Conservation (phyloP, 345 rosid genomes). For the Populus pruinosa region DNA sequence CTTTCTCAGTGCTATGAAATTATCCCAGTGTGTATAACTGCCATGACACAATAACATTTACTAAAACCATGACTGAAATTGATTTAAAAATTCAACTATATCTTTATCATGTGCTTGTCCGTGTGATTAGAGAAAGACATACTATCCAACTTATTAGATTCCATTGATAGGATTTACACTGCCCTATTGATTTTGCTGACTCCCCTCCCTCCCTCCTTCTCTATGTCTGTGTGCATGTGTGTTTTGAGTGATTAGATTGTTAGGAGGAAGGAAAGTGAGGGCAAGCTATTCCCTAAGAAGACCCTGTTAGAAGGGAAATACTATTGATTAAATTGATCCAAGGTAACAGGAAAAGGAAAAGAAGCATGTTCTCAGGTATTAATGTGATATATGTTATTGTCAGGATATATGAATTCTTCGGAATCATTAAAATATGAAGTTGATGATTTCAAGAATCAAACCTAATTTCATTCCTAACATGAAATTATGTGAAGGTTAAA, state of each 20-base stretch:
- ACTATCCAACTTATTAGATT: neutral
- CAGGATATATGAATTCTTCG: neutral
- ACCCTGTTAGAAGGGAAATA: neutral
- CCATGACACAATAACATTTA: neutral
- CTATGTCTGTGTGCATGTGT: neutral
- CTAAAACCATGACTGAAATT: neutral
- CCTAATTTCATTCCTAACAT: neutral
- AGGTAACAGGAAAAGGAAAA: neutral
- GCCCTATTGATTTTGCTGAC: neutral
- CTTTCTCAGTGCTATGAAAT: neutral
- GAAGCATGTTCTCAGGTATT: neutral
- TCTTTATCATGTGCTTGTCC: neutral
- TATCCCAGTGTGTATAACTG: neutral
- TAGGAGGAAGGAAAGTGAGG: neutral
- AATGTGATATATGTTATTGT: neutral
- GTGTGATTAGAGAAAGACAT: neutral
- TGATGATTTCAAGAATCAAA: neutral
- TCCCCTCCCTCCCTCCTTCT: neutral
- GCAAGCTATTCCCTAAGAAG: neutral
- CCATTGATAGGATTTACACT: neutral
- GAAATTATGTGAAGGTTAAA: neutral
- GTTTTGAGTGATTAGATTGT: neutral
- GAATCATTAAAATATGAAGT: neutral
- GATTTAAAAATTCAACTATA: neutral
- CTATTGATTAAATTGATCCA: neutral